These are phyloP conservation scores for Penicillium sp. DNA, from an alignment of 2,329 filamentous ascomycete species.

Conservation along the genomic window DNA sequence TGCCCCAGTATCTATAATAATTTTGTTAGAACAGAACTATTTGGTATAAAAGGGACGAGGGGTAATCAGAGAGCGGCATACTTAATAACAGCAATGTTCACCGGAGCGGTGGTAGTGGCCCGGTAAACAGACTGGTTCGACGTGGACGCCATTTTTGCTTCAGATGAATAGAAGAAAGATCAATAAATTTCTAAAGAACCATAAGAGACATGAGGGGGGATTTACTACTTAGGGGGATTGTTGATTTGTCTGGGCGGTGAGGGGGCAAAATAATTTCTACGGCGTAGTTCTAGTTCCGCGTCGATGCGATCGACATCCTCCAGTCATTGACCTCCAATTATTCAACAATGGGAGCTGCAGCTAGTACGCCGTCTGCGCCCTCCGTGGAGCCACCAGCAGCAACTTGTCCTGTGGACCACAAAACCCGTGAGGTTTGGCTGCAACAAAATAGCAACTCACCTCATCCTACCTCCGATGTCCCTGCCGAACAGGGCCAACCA, in stretches of 20 bases:
- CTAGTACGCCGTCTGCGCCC: constrained; percentile 37
- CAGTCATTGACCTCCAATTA: constrained; percentile 15
- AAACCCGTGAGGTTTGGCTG: constrained; percentile 85
- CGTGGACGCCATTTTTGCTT: constrained; percentile 33
- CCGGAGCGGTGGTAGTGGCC: constrained; percentile 92
- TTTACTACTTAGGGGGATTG: constrained; percentile 16
- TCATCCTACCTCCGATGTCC: constrained; percentile 31
- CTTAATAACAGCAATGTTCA: constrained; percentile 99
- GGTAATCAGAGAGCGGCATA: constrained; percentile 44
- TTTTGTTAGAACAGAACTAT: constrained; percentile 13
- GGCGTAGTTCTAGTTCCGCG: constrained; percentile 9
- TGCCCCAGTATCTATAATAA: constrained; percentile 78
- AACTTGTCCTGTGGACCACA: constrained; percentile 85
- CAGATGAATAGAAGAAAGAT: constrained; percentile 1
- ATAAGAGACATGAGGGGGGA: constrained; percentile 15
- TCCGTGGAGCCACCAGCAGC: constrained; percentile 32
- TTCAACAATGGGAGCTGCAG: constrained; percentile 39
- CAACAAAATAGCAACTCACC: constrained; percentile 47
- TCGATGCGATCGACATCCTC: constrained; percentile 16
- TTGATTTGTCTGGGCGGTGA: constrained; percentile 25
- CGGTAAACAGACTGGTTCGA: constrained; percentile 65
- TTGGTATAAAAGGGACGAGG: constrained; percentile 12
- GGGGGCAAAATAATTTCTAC: constrained; percentile 23
- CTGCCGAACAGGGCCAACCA: constrained; percentile 29
- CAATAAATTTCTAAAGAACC: background rate